Evolutionary conservation across 495 filamentous ascomycete genomes (phyloP).

Genomic region (Hypoxylon perforatum): DNA sequence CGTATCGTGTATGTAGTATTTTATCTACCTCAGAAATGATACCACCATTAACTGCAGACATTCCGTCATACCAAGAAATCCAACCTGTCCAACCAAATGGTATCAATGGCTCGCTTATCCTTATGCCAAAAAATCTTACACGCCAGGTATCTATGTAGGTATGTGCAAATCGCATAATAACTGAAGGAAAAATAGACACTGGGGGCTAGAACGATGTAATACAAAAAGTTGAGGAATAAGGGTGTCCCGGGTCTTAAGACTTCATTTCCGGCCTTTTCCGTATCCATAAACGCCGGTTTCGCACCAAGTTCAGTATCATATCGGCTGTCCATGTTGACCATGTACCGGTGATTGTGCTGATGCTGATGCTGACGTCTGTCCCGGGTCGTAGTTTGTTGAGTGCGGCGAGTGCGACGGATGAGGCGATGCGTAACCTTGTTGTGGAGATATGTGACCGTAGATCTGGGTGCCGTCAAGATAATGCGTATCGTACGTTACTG

Average conservation of each 20-base stretch:
- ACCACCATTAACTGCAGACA: slow-evolving; percentile 21
- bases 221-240: background rate
- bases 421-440: slow-evolving; percentile 4
- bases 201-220: slow-evolving; percentile 8
- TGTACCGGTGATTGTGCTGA: background rate
- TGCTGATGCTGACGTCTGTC: slow-evolving; percentile 3
- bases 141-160: slow-evolving; percentile 8
- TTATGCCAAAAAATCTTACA: slow-evolving; percentile 30
- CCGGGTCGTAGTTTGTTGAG: background rate
- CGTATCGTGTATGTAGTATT: slow-evolving; percentile 10
- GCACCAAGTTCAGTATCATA: background rate
- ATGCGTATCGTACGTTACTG: slow-evolving; percentile 36
- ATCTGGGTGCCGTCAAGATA: slow-evolving; percentile 35
- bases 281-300: background rate
- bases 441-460: slow-evolving; percentile 5
- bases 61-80: slow-evolving; percentile 17
- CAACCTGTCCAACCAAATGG: slow-evolving; percentile 19
- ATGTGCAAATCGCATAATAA: slow-evolving; percentile 24
- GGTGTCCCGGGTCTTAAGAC: background rate
- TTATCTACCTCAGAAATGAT: slow-evolving; percentile 13
- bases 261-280: slow-evolving; percentile 11
- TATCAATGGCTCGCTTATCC: slow-evolving; percentile 29
- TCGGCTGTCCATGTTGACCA: slow-evolving; percentile 12
- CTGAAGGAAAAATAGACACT: slow-evolving; percentile 5
- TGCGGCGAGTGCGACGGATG: slow-evolving; percentile 21